Percentiles rank a stretch among this genome's conserved stretches.
phyloP scores from a whole-genome alignment of 306 rosid species.

The Vigna nakashimae region DNA sequence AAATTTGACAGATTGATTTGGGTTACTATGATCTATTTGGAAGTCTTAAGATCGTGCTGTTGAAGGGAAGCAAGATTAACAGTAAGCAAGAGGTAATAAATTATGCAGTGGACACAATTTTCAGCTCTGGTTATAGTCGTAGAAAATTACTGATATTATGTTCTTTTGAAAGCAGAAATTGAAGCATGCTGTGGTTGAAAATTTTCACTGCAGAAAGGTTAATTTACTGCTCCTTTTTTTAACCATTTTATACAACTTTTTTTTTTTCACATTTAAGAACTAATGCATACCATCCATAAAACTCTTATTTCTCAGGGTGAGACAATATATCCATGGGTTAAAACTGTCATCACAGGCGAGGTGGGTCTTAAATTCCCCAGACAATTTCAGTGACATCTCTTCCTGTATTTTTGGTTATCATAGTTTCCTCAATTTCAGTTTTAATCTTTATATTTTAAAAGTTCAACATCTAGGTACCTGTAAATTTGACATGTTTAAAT shows the following conservation, averaged over 20 bases:
- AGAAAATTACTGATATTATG: constrained; percentile 20
- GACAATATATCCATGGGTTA: constrained; percentile 71
- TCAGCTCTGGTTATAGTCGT: constrained; percentile 15
- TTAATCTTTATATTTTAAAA: neutral
- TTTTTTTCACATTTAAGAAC: constrained; percentile 25
- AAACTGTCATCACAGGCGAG: constrained; percentile 64
- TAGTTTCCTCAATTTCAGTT: neutral
- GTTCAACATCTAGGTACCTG: neutral
- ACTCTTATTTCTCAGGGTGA: constrained; percentile 58
- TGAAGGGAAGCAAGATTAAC: constrained; percentile 65
- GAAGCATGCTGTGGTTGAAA: constrained; percentile 74
- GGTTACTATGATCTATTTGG: constrained; percentile 86
- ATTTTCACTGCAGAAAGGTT: constrained; percentile 77
- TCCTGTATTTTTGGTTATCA: neutral
- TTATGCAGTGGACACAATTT: constrained; percentile 13
- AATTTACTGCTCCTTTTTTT: constrained; percentile 12
- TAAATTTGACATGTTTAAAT: neutral
- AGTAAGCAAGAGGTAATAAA: constrained; percentile 76
- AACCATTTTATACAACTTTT: constrained; percentile 3
- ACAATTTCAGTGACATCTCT: constrained; percentile 5
- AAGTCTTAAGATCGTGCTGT: constrained; percentile 74
- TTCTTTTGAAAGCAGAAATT: constrained; percentile 61
- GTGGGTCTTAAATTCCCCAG: constrained; percentile 45
- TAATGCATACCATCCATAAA: constrained; percentile 9
- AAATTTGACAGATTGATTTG: constrained; percentile 74